Evolutionary conservation across 768 basidiomycete species (phyloP), one percentile per base, ranked within the genome.

Genomic region (Leccinum obscurum): DNA sequence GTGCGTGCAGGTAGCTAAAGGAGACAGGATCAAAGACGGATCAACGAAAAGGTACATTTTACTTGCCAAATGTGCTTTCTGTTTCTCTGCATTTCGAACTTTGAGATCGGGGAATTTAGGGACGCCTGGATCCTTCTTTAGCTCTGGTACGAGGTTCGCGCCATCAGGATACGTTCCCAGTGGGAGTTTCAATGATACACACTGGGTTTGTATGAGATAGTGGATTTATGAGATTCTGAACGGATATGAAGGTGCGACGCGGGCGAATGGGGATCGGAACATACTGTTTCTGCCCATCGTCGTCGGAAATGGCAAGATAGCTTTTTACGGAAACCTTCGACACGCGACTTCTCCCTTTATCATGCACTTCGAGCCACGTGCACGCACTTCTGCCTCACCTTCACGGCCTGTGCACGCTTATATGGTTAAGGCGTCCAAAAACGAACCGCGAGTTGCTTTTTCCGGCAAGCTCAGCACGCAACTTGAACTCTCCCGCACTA

Each of bases 81-180:
- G 78, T 58, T 80, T 83, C 41, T 77, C 80, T 57, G 79, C 79
- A 76, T 83, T 82, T 60, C 80, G 77, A 30, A 77, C 76, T 77
- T 92, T 92, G 53, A 90, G 76, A 75, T 85, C 80, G 15, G 91
- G 88, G 3, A 96, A 81, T 68, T 89, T 86, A 6, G 94, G 94
- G 2, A 97, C 78, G 15, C 93, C 95, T 35, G 91, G 90, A 72
- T 96, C 94, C 70, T 92, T 95, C 75, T 90, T 93, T 44, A 93
- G 77, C 70, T 90, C 92, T 93, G 6, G 20, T 15, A 44, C 17
- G 34, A 54, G 52, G 15, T 20, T 20, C 46, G 35, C 14, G 4
- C 28, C n/a, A 28, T 58, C 37, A 57, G 14, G 49, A 57, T 54
- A 55, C 30, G 66, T 56, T 64, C 59, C 62, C 17, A 14, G 46